Conservation (phyloP, 2,329 filamentous ascomycete species). For the Penicillium freii region DNA sequence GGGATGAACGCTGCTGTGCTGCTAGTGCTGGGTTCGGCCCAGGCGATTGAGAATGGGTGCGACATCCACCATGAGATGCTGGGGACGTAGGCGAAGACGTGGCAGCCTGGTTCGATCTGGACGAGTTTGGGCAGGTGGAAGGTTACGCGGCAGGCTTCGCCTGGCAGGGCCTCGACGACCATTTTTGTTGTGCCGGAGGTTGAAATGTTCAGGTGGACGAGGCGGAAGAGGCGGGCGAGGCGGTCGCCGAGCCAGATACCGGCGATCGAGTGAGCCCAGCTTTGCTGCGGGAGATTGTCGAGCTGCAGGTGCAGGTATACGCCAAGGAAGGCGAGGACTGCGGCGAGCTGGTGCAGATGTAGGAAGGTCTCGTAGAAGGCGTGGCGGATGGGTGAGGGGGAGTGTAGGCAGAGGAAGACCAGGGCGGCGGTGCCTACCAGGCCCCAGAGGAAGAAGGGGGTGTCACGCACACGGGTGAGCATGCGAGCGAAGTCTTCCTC, state of each 20-base stretch:
- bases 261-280: slow-evolving; percentile 40
- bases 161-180: slow-evolving; percentile 58
- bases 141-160: slow-evolving; percentile 60
- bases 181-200: slow-evolving; percentile 51
- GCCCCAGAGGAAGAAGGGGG: slow-evolving; percentile 47
- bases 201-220: slow-evolving; percentile 56
- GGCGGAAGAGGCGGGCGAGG: slow-evolving; percentile 47
- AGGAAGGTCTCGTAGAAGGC: slow-evolving; percentile 94
- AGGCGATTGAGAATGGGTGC: slow-evolving; percentile 50
- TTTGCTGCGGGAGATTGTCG: slow-evolving; percentile 43
- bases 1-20: slow-evolving; percentile 16
- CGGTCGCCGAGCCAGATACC: slow-evolving; percentile 46
- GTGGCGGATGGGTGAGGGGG: slow-evolving; percentile 71
- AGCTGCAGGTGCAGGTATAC: slow-evolving; percentile 46
- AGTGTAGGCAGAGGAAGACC: slow-evolving; percentile 44
- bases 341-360: slow-evolving; percentile 48
- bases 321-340: slow-evolving; percentile 44
- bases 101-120: slow-evolving; percentile 55
- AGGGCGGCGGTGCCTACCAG: slow-evolving; percentile 45
- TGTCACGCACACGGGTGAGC: slow-evolving; percentile 32
- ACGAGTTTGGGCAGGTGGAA: slow-evolving; percentile 58
- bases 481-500: slow-evolving; percentile 36
- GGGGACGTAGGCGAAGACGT: slow-evolving; percentile 62
- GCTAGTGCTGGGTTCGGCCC: slow-evolving; percentile 37
- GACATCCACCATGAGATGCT: slow-evolving; percentile 49